Conservation (phyloP, 176 grass and related monocot genomes). For the Bothriochloa decipiens region DNA sequence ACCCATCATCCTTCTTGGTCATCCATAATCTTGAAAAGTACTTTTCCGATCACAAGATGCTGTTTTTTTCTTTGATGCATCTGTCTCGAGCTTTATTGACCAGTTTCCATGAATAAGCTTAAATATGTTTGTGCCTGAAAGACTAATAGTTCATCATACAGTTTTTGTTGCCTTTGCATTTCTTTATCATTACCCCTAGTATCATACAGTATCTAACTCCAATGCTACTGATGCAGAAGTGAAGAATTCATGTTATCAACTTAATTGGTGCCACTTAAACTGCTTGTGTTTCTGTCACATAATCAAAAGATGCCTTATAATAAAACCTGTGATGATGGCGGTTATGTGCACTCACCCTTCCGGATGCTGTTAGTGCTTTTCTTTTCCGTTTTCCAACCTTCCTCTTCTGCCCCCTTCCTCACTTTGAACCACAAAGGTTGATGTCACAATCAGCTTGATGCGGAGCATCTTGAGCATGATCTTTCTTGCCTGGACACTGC, state of each 20-base stretch:
- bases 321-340: conserved; percentile 53
- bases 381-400: conserved; percentile 44
- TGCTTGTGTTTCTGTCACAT: conserved; percentile 34
- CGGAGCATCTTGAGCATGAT: conserved; percentile 71
- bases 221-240: conserved; percentile 11
- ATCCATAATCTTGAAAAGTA: conserved; percentile 50
- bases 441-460: conserved; percentile 67
- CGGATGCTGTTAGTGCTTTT: conserved; percentile 69
- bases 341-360: conserved; percentile 56
- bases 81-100: conserved; percentile 27
- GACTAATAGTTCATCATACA: conserved; percentile 18
- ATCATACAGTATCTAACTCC: conserved; percentile 9
- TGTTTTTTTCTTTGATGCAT: conserved; percentile 36
- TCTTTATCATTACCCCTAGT: conserved; percentile 32
- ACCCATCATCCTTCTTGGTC: conserved; percentile 55
- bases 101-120: conserved; percentile 1
- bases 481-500: conserved; percentile 45
- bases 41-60: conserved; percentile 37
- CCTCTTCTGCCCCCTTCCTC: conserved; percentile 8
- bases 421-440: conserved; percentile 57
- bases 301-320: conserved; percentile 56
- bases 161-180: conserved; percentile 3
- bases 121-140: background rate
- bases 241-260: conserved; percentile 13
- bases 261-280: conserved; percentile 27